Base-by-base conservation (phyloP, 1,284 basidiomycete genomes). In the Apiotrichum veenhuisii region DNA sequence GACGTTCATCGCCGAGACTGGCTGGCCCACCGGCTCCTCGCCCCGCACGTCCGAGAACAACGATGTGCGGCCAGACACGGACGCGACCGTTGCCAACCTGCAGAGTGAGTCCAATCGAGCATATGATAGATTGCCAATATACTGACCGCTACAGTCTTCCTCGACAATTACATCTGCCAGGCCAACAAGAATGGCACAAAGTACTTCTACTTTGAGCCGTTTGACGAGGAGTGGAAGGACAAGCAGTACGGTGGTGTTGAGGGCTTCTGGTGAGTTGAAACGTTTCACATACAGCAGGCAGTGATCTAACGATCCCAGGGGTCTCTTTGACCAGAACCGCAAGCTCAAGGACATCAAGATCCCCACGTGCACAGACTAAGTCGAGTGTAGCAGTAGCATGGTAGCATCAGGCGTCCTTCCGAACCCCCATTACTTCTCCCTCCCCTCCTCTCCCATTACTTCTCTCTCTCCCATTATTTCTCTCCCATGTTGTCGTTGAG, bases 1-100 rank as follows among this genome's bases (percentile, higher is more conserved):
- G 55, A 86, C 87, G 81, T 91, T 85, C 77, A 91, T 94, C 63
- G 91, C 91, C 12, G 91, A 95, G 79, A 92, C 91, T 23, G 93
- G 93, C 38, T 96, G 93, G 93, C 93, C 93, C 15, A 85, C 66
- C 7, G 43, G 36, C 34, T 41, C 23, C 22, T 48, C n/a, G 40
- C 46, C 22, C 34, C 37, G 20, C 30, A 25, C 25, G 9, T 20
- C 22, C 10, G 22, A 48, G 17, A 12, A 20, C 34, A 23, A 46
- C 42, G 33, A 42, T 17, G 20, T 7, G 3, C 49, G 49, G 4
- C 17, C 49, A 3, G 12, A 14, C 11, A 7, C 26, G 7, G 53
- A 57, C 37, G 52, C 50, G 41, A 30, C 15, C 37, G 40, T 23
- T 36, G 36, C 76, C 22, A 43, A 55, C 47, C 60, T 58, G 25